Conservation (phyloP, 176 grass and related monocot genomes). For the Aegilops tauschii region DNA sequence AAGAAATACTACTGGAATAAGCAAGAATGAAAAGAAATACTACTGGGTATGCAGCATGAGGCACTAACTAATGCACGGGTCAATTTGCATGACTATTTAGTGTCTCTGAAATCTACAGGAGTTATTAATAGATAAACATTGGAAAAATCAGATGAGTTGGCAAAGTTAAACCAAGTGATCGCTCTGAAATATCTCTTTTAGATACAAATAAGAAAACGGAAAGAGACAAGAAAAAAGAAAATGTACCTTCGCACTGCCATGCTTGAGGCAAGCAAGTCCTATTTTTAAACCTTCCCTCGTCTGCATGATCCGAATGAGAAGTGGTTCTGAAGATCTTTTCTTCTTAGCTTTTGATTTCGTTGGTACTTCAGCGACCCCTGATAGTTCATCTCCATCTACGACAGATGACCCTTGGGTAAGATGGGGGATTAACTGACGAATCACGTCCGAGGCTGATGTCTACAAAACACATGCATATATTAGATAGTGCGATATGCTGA, state of each 20-base stretch:
- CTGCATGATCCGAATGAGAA: constrained; percentile 78
- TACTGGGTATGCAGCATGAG: neutral
- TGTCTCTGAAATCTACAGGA: neutral
- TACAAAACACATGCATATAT: constrained; percentile 37
- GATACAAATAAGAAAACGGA: neutral
- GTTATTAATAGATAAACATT: neutral
- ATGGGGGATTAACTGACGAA: constrained; percentile 74
- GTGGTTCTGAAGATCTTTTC: constrained; percentile 65
- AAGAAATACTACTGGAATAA: neutral
- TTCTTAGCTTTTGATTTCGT: constrained; percentile 83
- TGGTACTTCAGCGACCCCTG: constrained; percentile 40
- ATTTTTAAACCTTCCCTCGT: constrained; percentile 81
- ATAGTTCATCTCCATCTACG: constrained; percentile 49
- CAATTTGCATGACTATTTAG: neutral
- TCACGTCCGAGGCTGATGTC: constrained; percentile 77
- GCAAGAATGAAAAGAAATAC: neutral
- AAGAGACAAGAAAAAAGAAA: neutral
- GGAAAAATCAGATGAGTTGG: neutral
- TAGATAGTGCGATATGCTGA: constrained; percentile 2
- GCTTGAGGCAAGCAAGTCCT: constrained; percentile 66
- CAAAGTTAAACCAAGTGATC: neutral
- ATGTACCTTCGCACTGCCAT: constrained; percentile 75
- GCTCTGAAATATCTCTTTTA: neutral
- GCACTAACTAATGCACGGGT: neutral
- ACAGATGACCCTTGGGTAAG: constrained; percentile 62